These are phyloP conservation scores for Apostasia shenzhenica DNA, from an alignment of 106 monocot species.

Conservation along the genomic window DNA sequence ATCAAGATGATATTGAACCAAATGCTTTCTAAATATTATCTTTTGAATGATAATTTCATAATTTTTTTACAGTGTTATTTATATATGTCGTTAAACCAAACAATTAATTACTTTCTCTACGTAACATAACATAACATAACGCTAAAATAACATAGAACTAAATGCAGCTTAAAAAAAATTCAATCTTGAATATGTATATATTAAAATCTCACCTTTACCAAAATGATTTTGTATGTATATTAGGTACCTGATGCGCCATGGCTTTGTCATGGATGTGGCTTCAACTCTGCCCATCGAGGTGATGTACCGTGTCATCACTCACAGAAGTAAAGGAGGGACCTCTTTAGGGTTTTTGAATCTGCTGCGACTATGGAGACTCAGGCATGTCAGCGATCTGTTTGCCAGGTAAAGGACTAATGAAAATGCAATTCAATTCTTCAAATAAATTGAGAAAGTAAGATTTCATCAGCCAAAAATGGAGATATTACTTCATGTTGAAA, in stretches of 20 bases:
- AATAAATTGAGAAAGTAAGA: too few relatives aligned
- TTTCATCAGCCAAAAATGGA: too few relatives aligned
- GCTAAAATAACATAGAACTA: neutral
- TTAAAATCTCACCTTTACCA: neutral
- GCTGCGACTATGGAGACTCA: slow-evolving; percentile 21
- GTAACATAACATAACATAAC: too few relatives aligned
- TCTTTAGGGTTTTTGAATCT: slow-evolving; percentile 11
- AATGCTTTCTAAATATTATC: too few relatives aligned
- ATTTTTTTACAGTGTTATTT: too few relatives aligned
- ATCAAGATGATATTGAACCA: too few relatives aligned
- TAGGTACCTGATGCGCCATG: slow-evolving; percentile 14
- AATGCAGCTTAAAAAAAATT: neutral
- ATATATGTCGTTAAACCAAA: too few relatives aligned
- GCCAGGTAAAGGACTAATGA: slow-evolving; percentile 5
- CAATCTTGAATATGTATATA: neutral
- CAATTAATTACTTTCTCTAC: too few relatives aligned
- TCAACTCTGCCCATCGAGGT: slow-evolving; percentile 14
- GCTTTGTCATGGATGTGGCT: slow-evolving; percentile 16
- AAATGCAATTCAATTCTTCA: too few relatives aligned
- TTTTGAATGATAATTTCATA: too few relatives aligned
- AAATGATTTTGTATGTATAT: neutral
- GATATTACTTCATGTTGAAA: too few relatives aligned
- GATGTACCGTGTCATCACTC: neutral
- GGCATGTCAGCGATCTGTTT: slow-evolving; percentile 11
- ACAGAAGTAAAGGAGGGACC: neutral